These are phyloP conservation scores for Triticum turgidum DNA, from an alignment of 176 grass and related monocot species.

Conservation along the genomic window DNA sequence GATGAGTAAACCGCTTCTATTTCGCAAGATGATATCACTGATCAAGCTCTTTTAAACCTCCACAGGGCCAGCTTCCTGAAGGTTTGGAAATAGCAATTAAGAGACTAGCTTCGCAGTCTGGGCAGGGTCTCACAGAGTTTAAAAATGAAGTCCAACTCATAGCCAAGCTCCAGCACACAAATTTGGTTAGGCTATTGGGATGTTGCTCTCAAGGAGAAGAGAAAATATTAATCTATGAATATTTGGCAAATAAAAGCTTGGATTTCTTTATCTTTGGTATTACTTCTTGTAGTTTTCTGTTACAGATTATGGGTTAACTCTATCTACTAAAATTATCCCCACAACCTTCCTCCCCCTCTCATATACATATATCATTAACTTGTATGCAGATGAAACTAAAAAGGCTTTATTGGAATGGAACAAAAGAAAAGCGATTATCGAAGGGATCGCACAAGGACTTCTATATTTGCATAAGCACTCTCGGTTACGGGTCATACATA, in stretches of 20 bases:
- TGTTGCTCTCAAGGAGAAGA: neutral
- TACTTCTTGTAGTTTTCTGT: neutral
- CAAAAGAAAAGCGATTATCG: neutral
- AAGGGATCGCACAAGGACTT: neutral
- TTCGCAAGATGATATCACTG: neutral
- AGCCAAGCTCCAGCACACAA: neutral
- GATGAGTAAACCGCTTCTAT: neutral
- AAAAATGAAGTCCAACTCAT: neutral
- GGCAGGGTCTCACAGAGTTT: neutral
- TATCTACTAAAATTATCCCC: too few species aligned
- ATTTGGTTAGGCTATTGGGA: neutral
- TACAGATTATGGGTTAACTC: neutral
- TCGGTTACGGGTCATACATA: neutral
- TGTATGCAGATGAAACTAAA: neutral
- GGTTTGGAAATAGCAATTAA: neutral
- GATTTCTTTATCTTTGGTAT: neutral
- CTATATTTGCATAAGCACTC: conserved; percentile 3
- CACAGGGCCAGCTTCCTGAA: neutral
- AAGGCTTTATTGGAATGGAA: neutral
- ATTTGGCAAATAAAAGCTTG: neutral
- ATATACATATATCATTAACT: neutral
- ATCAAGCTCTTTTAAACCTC: neutral
- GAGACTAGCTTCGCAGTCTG: neutral
- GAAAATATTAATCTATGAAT: neutral
- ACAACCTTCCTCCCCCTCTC: too few species aligned